Conservation (phyloP, 176 grass and related monocot genomes). For the Luzula sylvatica region DNA sequence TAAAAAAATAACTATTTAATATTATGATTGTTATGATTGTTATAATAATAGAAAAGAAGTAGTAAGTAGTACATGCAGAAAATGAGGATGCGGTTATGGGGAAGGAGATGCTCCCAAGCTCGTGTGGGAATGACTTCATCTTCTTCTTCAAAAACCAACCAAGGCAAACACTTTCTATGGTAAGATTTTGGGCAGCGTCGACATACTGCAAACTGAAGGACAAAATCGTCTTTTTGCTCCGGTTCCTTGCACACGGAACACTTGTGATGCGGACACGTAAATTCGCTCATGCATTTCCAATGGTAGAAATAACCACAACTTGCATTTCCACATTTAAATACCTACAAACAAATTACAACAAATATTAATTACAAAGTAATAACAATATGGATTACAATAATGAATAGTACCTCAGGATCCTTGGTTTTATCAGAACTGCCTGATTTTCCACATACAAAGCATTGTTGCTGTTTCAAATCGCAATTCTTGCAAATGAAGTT, state of each 20-base stretch:
- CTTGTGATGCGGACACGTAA: constrained; percentile 79
- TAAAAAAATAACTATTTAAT: too few species aligned
- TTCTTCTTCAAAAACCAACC: constrained; percentile 27
- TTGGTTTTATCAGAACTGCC: constrained; percentile 57
- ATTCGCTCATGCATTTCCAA: constrained; percentile 67
- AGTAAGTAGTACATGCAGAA: constrained; percentile 21
- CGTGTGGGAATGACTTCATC: constrained; percentile 4
- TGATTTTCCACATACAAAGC: constrained; percentile 73
- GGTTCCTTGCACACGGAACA: constrained; percentile 55
- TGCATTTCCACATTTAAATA: constrained; percentile 88
- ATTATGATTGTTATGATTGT: too few species aligned
- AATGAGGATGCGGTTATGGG: constrained; percentile 15
- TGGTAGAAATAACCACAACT: constrained; percentile 97
- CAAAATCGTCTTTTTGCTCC: constrained; percentile 51
- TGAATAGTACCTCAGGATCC: constrained; percentile 41
- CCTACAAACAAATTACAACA: constrained; percentile 23
- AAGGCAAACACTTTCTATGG: constrained; percentile 86
- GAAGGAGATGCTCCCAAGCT: constrained; percentile 29
- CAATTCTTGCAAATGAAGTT: constrained; percentile 80
- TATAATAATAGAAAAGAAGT: background rate
- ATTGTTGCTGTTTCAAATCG: constrained; percentile 73
- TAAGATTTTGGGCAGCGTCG: constrained; percentile 90
- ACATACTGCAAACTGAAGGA: constrained; percentile 81
- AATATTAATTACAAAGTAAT: too few species aligned
- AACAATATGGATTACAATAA: background rate